Conservation (phyloP, 2,329 filamentous ascomycete genomes). For the Mariannaea elegans region DNA sequence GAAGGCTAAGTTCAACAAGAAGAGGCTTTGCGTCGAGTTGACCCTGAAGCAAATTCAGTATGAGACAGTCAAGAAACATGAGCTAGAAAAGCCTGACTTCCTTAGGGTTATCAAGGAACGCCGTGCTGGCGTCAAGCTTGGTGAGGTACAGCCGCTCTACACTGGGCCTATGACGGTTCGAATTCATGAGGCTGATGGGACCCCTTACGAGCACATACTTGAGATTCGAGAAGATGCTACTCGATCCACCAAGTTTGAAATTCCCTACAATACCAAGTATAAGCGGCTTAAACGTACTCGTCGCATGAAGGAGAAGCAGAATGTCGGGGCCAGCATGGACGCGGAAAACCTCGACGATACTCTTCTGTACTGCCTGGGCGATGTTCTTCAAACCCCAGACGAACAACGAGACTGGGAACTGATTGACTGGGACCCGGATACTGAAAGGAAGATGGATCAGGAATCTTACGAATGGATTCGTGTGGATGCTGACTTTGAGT, state of each 20-base stretch:
- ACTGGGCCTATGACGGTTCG: conserved; percentile 97
- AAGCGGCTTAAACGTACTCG: conserved; percentile 93
- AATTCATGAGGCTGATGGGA: conserved; percentile 97
- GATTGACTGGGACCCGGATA: conserved; percentile 87
- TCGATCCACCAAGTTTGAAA: conserved; percentile 82
- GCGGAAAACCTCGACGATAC: conserved; percentile 76
- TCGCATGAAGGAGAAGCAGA: conserved; percentile 78
- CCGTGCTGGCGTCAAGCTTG: conserved; percentile 72
- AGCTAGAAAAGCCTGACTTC: conserved; percentile 77
- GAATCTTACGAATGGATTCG: conserved; percentile 99
- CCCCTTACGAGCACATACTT: conserved; percentile 97
- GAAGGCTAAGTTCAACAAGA: conserved; percentile 95
- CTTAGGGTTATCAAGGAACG: conserved; percentile 86
- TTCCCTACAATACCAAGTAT: conserved; percentile 99
- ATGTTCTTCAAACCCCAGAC: conserved; percentile 84
- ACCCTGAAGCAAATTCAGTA: conserved; percentile 80
- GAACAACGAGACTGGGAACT: conserved; percentile 87
- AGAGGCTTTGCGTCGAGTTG: conserved; percentile 93
- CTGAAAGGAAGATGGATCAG: conserved; percentile 90
- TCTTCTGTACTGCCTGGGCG: conserved; percentile 89
- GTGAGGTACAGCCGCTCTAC: conserved; percentile 80
- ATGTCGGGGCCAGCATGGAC: conserved; percentile 66
- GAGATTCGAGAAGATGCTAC: conserved; percentile 89
- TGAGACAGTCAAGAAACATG: conserved; percentile 51
- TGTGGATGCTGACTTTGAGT: conserved; percentile 97